These are phyloP conservation scores for Rhodotorula paludigena DNA, from an alignment of 768 basidiomycete genomes.

Conservation along the genomic window DNA sequence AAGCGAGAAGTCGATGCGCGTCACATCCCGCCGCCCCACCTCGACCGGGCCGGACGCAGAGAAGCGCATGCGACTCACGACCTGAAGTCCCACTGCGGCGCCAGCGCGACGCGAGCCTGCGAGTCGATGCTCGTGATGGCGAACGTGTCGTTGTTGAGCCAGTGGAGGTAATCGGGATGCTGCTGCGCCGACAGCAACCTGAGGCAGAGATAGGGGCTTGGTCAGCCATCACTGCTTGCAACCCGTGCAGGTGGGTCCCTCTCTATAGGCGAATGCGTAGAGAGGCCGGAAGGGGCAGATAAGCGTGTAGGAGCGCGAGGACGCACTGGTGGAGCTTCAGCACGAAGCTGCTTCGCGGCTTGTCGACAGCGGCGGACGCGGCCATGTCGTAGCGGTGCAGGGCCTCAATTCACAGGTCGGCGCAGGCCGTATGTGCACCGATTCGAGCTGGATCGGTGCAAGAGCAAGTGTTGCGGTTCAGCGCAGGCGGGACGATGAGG, in stretches of 20 bases:
- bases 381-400: no score
- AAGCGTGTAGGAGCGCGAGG: background rate
- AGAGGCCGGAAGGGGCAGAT: background rate
- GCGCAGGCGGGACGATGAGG: no score
- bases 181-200: slow-evolving; percentile 26
- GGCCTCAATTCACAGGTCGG: no score
- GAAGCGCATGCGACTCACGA: slow-evolving; percentile 19
- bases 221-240: background rate
- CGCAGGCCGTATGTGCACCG: no score
- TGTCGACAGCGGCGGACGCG: no score
- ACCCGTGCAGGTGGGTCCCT: no score
- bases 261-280: no score
- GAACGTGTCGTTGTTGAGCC: slow-evolving; percentile 31
- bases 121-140: slow-evolving; percentile 28
- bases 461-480: no score
- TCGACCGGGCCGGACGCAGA: background rate
- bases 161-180: slow-evolving; percentile 25
- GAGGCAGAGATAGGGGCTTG: background rate
- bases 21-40: background rate
- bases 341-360: slow-evolving; percentile 12
- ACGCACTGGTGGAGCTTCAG: slow-evolving; percentile 19
- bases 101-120: slow-evolving; percentile 16
- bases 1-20: no score
- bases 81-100: slow-evolving; percentile 30
- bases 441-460: no score